A percentile compares a stretch with the other conserved stretches of the same genome.
Evolutionary conservation across 2,329 filamentous ascomycete genomes (phyloP).

Genomic region (Periconia digitata): DNA sequence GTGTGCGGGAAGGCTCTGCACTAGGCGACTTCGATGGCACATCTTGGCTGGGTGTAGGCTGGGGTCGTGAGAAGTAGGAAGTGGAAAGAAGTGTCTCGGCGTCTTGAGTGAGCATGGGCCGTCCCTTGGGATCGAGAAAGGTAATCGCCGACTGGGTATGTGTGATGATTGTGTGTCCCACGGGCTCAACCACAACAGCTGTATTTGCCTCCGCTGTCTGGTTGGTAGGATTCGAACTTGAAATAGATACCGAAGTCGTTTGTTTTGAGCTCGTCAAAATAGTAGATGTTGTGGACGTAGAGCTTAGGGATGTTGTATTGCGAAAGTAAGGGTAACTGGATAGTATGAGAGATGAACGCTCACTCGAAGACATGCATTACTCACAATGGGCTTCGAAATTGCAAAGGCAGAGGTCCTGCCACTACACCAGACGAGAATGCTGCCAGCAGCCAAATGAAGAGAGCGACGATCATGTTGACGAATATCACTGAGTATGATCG

Average conservation of each 20-base stretch:
- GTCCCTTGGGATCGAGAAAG: slow-evolving; percentile 33
- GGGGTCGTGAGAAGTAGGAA: slow-evolving; percentile 28
- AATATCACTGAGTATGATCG: not conserved
- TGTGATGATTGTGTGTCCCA: slow-evolving; percentile 31
- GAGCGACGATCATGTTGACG: slow-evolving; percentile 26
- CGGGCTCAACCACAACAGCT: slow-evolving; percentile 36
- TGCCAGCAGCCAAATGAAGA: slow-evolving; percentile 40
- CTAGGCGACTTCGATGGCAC: slow-evolving; percentile 17
- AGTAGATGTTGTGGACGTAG: slow-evolving; percentile 14
- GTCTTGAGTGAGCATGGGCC: slow-evolving; percentile 33
- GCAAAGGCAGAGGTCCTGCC: slow-evolving; percentile 37
- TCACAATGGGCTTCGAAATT: slow-evolving; percentile 19
- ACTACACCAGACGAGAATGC: slow-evolving; percentile 30
- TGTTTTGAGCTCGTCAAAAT: not conserved
- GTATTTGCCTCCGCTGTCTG: slow-evolving; percentile 29
- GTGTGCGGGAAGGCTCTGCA: slow-evolving; percentile 7
- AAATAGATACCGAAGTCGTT: slow-evolving; percentile 1
- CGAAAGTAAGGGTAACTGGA: slow-evolving; percentile 23
- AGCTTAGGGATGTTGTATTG: slow-evolving; percentile 22
- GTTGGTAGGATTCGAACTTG: slow-evolving; percentile 1
- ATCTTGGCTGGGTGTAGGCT: slow-evolving; percentile 15
- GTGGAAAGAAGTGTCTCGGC: slow-evolving; percentile 33
- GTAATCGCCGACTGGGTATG: slow-evolving; percentile 31
- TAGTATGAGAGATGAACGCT: not conserved
- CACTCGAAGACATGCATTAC: slow-evolving; percentile 26